Conservation (phyloP, 2,329 filamentous ascomycete genomes). For the Clonostachys byssicola region DNA sequence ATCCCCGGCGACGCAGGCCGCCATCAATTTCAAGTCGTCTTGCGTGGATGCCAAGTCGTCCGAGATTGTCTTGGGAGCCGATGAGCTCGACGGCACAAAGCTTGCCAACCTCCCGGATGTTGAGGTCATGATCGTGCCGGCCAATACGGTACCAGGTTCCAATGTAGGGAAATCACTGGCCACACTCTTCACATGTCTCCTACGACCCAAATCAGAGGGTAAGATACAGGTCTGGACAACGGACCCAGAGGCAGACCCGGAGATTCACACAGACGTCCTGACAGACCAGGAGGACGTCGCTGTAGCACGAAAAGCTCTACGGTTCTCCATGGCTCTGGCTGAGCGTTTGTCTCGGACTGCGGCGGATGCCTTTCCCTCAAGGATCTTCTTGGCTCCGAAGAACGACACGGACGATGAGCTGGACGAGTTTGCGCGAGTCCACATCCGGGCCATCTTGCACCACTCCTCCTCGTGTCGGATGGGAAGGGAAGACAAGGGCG, state of each 20-base stretch:
- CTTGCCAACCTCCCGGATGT: not conserved
- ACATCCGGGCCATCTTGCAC: not conserved
- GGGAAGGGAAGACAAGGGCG: slow-evolving; percentile 10
- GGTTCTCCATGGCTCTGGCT: not conserved
- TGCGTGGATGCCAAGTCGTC: not conserved
- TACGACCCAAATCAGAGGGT: not conserved
- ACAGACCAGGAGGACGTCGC: not conserved
- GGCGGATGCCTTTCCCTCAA: not conserved
- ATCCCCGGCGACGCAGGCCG: too few relatives aligned
- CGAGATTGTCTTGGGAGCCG: too few relatives aligned
- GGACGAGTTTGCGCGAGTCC: not conserved
- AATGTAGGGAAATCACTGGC: not conserved
- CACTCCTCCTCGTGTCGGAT: not conserved
- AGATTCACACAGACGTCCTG: not conserved
- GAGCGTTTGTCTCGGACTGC: not conserved
- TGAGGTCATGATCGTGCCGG: not conserved
- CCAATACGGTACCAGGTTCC: too few relatives aligned
- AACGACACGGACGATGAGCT: not conserved
- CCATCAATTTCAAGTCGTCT: too few relatives aligned
- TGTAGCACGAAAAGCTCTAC: not conserved
- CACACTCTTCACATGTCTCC: not conserved
- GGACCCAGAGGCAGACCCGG: not conserved
- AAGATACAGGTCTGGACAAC: not conserved
- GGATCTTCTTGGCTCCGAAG: not conserved
- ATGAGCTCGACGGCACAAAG: not conserved